Evolutionary conservation across 78 protist species (phyloP).

Genomic region (Emiliania huxleyi): DNA sequence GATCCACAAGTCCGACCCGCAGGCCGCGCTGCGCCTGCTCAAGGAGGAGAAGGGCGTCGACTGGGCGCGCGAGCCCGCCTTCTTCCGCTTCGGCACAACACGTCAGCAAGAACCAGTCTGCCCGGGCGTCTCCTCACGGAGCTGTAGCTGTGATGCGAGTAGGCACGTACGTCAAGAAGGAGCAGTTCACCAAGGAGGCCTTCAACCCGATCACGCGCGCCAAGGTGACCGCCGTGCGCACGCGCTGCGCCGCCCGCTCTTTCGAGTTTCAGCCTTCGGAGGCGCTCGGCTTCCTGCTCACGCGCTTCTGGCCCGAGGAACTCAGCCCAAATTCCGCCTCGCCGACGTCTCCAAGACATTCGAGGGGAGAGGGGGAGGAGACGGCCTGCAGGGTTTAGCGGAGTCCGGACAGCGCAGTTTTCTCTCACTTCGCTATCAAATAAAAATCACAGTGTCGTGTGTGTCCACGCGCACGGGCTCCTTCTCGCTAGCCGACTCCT

Average conservation of each 20-base stretch:
- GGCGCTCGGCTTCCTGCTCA: not conserved
- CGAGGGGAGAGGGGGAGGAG: too few relatives aligned
- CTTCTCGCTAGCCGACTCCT: too few relatives aligned
- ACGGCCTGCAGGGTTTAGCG: too few relatives aligned
- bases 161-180: not conserved
- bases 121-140: too few relatives aligned
- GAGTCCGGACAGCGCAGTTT: too few relatives aligned
- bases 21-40: not conserved
- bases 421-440: too few relatives aligned
- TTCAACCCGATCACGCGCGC: not conserved
- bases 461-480: too few relatives aligned
- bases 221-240: not conserved
- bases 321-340: too few relatives aligned
- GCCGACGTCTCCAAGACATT: too few relatives aligned
- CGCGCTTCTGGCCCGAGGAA: not conserved
- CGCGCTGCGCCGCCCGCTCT: not conserved
- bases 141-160: too few relatives aligned
- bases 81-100: not conserved
- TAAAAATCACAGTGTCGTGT: too few relatives aligned
- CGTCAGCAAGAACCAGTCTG: too few relatives aligned
- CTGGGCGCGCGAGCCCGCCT: not conserved
- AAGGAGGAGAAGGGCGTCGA: not conserved
- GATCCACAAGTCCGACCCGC: not conserved
- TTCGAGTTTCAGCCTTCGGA: not conserved
- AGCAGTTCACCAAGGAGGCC: not conserved